Conservation (phyloP, 2,329 filamentous ascomycete genomes). For the Myriangium duriaei region DNA sequence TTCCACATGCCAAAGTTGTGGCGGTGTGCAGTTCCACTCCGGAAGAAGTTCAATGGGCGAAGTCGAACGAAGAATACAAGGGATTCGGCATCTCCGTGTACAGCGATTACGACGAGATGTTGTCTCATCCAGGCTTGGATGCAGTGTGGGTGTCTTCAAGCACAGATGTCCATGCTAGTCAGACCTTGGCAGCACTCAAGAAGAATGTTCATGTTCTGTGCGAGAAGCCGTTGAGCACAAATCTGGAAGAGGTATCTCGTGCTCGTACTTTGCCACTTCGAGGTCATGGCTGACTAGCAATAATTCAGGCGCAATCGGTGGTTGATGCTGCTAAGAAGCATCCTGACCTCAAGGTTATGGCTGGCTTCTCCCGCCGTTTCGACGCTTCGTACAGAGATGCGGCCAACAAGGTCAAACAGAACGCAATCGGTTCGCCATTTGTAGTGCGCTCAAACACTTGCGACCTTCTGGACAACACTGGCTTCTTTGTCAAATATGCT, state of each 20-base stretch:
- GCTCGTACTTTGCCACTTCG: background rate
- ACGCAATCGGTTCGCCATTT: conserved; percentile 28
- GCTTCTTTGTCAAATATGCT: conserved; percentile 33
- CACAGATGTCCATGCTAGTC: conserved; percentile 25
- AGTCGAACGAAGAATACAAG: conserved; percentile 12
- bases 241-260: conserved; percentile 12
- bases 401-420: conserved; percentile 23
- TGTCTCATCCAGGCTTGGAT: conserved; percentile 28
- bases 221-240: conserved; percentile 28
- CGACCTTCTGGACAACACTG: conserved; percentile 27
- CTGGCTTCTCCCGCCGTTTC: conserved; percentile 34
- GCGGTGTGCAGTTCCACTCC: conserved; percentile 30
- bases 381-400: conserved; percentile 31
- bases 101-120: conserved; percentile 34
- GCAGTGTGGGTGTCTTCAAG: conserved; percentile 29
- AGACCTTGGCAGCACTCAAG: conserved; percentile 22
- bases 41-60: conserved; percentile 12
- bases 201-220: conserved; percentile 27
- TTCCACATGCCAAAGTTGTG: conserved; percentile 36
- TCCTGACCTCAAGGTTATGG: conserved; percentile 31
- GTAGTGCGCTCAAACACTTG: conserved; percentile 32
- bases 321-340: conserved; percentile 21
- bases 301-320: no score
- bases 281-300: no score
- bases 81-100: no score